These are phyloP conservation scores for Komagataella populi DNA, from an alignment of 805 yeast species.

Conservation along the genomic window DNA sequence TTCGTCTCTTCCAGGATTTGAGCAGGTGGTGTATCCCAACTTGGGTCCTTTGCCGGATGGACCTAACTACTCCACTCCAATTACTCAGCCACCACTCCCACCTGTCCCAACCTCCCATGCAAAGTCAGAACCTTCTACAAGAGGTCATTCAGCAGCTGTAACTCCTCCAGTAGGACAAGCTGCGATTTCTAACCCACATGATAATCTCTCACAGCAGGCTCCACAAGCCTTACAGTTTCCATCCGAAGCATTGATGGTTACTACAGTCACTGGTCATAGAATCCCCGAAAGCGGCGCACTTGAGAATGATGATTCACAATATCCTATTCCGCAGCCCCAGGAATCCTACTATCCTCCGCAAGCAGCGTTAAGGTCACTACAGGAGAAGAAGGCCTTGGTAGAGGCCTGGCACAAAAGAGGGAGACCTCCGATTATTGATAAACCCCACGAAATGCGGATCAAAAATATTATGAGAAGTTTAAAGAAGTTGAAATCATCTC, in stretches of 20 bases:
- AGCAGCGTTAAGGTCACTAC: background rate
- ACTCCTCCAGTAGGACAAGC: slow-evolving; percentile 4
- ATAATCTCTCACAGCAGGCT: slow-evolving; percentile 1
- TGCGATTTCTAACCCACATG: background rate
- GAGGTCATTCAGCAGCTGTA: slow-evolving; percentile 2
- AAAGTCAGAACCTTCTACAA: slow-evolving; percentile 1
- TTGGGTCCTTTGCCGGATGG: slow-evolving; percentile 59
- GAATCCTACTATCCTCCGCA: slow-evolving; percentile 1
- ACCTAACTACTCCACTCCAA: slow-evolving; percentile 5
- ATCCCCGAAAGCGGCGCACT: background rate
- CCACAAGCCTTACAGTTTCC: slow-evolving; percentile 4
- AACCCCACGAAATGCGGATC: slow-evolving; percentile 85
- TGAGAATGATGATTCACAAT: background rate
- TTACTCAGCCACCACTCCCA: background rate
- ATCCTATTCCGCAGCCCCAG: slow-evolving; percentile 1
- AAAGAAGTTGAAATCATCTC: slow-evolving; percentile 52
- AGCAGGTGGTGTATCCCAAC: slow-evolving; percentile 38
- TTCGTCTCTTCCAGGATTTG: slow-evolving; percentile 20
- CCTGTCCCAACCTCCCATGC: slow-evolving; percentile 1
- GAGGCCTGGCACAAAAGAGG: slow-evolving; percentile 56
- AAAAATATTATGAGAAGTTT: slow-evolving; percentile 73
- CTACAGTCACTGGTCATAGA: slow-evolving; percentile 1
- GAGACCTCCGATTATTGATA: slow-evolving; percentile 83
- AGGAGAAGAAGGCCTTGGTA: slow-evolving; percentile 4
- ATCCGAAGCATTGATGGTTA: slow-evolving; percentile 4